Evolutionary conservation across 83 land plant species (phyloP), one percentile per base, ranked within the genome.

Genomic region (Isoetes engelmannii): DNA sequence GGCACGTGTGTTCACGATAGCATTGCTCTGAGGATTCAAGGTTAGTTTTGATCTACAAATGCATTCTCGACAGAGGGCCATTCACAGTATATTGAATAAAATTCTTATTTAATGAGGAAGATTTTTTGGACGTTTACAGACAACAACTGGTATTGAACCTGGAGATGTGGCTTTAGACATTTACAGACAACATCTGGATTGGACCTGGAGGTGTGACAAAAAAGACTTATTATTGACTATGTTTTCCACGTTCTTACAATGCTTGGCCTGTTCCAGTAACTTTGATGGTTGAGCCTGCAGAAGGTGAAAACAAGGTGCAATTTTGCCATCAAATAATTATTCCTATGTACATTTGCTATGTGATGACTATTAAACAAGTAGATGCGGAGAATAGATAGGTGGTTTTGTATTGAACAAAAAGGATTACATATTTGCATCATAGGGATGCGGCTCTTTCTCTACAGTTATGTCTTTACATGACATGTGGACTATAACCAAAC

Each of bases 91-190:
- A n/a, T n/a, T n/a, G n/a, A n/a, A 42, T 51, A 41, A 42, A 4
- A 19, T 70, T 51, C 4, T 68, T 67, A 4, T 43, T 13, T 15
- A 5, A 56, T 6, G 19, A 1, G 4, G 20, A 6, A 63, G 44
- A 63, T 45, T n/a, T 17, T 4, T 44, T 13, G 7, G 20, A 7
- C 9, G 44, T 72, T 55, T 67, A 49, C 86, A 95, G 99, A 73
- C 75, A 6, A 89, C 92, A 69, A 97, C 97, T 72, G 94, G 91
- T 21, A 82, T 95, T 46, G 99, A 95, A 68, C 79, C 99, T 41
- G 99, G 92, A 77, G 99, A 95, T 82, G 97, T 95, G 75, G 99
- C 99, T n/a, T n/a, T n/a, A n/a, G n/a, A n/a, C n/a, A n/a, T n/a
- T n/a, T n/a, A n/a, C n/a, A n/a, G n/a, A n/a, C n/a, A n/a, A n/a